A percentile compares a stretch with the other conserved stretches of the same genome.
These are phyloP conservation scores for Stromatinia cepivora DNA, from an alignment of 2,329 filamentous ascomycete species.

Conservation along the genomic window DNA sequence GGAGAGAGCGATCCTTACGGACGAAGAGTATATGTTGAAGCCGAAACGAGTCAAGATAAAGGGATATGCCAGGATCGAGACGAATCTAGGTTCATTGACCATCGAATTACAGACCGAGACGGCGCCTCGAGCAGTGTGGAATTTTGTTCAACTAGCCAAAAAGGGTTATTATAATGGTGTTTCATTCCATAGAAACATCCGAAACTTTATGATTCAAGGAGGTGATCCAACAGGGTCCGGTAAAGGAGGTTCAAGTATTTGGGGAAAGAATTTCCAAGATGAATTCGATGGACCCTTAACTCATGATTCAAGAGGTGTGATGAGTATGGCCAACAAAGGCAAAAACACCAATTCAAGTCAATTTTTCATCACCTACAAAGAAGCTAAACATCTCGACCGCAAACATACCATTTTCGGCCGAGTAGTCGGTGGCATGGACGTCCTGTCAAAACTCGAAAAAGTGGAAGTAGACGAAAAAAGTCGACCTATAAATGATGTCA, in stretches of 20 bases:
- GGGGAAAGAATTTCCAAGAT: constrained; percentile 92
- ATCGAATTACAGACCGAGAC: constrained; percentile 89
- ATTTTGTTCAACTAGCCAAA: constrained; percentile 85
- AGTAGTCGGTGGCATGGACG: constrained; percentile 73
- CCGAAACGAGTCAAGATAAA: constrained; percentile 85
- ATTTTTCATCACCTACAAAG: constrained; percentile 89
- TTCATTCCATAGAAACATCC: constrained; percentile 89
- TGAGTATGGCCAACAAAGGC: constrained; percentile 98
- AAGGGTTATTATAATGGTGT: constrained; percentile 87
- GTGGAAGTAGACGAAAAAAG: constrained; percentile 74
- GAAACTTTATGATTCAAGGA: constrained; percentile 96
- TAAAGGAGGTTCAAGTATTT: constrained; percentile 83
- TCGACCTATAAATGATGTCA: constrained; percentile 73
- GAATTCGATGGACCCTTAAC: constrained; percentile 87
- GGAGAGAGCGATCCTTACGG: constrained; percentile 80
- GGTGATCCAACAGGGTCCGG: constrained; percentile 93
- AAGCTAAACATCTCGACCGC: constrained; percentile 80
- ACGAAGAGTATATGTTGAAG: constrained; percentile 96
- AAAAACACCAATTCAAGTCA: constrained; percentile 97
- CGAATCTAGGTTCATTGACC: constrained; percentile 80
- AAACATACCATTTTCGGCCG: constrained; percentile 98
- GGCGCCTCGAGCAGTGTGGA: constrained; percentile 93
- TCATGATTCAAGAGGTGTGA: constrained; percentile 76
- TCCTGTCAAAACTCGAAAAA: constrained; percentile 74
- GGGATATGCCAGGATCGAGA: constrained; percentile 88